Base-by-base conservation (phyloP, 805 yeast genomes). In the Saturnispora besseyi region DNA sequence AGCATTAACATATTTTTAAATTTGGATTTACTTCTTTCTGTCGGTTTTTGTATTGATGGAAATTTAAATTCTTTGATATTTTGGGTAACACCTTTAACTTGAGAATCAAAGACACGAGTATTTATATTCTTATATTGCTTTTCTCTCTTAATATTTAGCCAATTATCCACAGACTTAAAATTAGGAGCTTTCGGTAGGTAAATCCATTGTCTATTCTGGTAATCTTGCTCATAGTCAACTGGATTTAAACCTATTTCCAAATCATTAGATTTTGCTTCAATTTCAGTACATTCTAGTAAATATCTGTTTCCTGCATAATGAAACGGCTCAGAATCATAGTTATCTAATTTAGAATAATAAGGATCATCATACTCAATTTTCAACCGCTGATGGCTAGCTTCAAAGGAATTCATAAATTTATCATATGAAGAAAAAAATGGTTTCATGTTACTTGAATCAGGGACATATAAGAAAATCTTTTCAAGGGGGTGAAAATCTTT, bases 261-360 rank as follows among this genome's bases (percentile, higher is more conserved):
- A 13, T 18, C n/a, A 22, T 15, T 38, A 15, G 42, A 38, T 22
- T 15, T 58, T 15, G 61, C 50, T 48, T 74, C 68, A 3, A 62
- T 57, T 28, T 52, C 57, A n/a, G 18, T 22, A 0, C 80, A 75
- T 11, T 65, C 62, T 1, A 85, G 63, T 1, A 65, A 67, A 53
- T 81, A 79, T 55, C 75, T 78, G 53, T 74, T 78, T 5, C 89
- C 90, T 1, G 90, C 90, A 64, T 79, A 82, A 0, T 77, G 64
- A 49, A 83, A 75, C 0, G 91, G 82, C 10, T 64, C 62, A 5
- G 63, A 58, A 2, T 78, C 82, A 6, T 75, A 66, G 56, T 87
- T 90, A 1, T 63, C 58, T 0, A 69, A 56, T 13, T 74, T 71
- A 28, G 81, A 74, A 56, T 79, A 90, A 55, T 66, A 79, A 0